Base-by-base conservation (phyloP, 2,329 filamentous ascomycete genomes). In the Penicillium capsulatum region DNA sequence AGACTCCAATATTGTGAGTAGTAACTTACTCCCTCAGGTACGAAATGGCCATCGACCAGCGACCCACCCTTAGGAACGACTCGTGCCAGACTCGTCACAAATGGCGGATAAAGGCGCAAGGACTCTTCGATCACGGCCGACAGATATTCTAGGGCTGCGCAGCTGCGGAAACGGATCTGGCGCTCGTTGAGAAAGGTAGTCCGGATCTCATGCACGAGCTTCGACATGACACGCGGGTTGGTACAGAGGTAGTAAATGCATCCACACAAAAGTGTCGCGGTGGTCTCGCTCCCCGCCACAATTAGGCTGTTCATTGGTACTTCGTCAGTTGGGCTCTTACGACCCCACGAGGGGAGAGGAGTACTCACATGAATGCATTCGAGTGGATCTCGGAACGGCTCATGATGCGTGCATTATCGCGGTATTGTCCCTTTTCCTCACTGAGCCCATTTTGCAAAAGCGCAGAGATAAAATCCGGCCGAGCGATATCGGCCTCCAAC, bases 41-140 rank as follows among this genome's bases (percentile, higher is more conserved):
- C 53, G 17, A 56, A 51, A 0, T 59, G 42, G 3, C 65, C 59
- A 14, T 62, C 59, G 22, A 72, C 55, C 1, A 44, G 22, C 1
- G 61, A 37, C 46, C 65, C 44, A 42, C 59, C 28, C 46, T 37
- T 55, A 47, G 31, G 70, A 38, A 36, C 61, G 37, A 36, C 54
- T 48, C 36, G 53, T 3, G 45, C 38, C 8, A 57, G 44, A 15
- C 43, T 52, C 7, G 57, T 55, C 2, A 61, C 57, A 1, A 69
- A 65, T 0, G 70, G 64, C 3, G 73, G 70, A 3, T 66, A 66
- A 35, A 74, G 56, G 11, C 73, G 66, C 40, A 75, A 56, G 0
- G 66, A 56, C 49, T 76, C 72, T 30, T 74, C 65, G 28, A 76
- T 63, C 38, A 65, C 66, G 3, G 71, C 73, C 4, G 63, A 60